These are phyloP conservation scores for Allium cepa DNA, from an alignment of 106 monocot genomes.

Conservation along the genomic window DNA sequence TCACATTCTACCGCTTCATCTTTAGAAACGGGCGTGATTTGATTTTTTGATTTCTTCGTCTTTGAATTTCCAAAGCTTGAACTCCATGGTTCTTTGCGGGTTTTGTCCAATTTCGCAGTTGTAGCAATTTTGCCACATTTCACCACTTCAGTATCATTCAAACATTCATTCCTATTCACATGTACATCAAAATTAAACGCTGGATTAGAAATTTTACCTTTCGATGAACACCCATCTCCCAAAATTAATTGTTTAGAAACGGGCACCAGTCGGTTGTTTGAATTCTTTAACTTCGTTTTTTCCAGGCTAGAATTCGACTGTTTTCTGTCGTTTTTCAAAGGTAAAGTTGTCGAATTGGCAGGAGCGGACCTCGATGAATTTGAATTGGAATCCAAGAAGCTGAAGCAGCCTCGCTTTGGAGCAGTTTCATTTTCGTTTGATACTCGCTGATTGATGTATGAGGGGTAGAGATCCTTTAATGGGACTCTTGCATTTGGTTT, in stretches of 20 bases:
- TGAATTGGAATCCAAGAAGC: constrained; percentile 19
- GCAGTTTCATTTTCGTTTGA: background rate
- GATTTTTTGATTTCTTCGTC: background rate
- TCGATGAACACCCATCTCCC: background rate
- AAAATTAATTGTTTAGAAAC: constrained; percentile 5
- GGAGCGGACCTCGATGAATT: constrained; percentile 23
- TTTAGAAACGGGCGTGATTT: too few species aligned
- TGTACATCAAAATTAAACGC: background rate
- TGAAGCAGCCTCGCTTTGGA: constrained; percentile 15
- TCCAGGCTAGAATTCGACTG: constrained; percentile 1
- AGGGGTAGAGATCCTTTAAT: constrained; percentile 25
- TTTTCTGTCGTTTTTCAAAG: background rate
- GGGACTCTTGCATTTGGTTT: constrained; percentile 25
- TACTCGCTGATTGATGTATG: constrained; percentile 2
- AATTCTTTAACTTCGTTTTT: constrained; percentile 1
- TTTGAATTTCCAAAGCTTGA: background rate
- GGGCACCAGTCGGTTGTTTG: constrained; percentile 7
- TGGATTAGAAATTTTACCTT: constrained; percentile 1
- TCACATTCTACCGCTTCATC: background rate
- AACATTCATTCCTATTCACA: constrained; percentile 12
- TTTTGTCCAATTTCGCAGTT: too few species aligned
- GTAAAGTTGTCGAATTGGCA: constrained; percentile 5
- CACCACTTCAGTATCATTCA: background rate
- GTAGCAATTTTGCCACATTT: too few species aligned
- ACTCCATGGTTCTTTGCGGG: background rate